These are phyloP conservation scores for Ceratocystis huliohia DNA, from an alignment of 2,329 filamentous ascomycete genomes.

Conservation along the genomic window DNA sequence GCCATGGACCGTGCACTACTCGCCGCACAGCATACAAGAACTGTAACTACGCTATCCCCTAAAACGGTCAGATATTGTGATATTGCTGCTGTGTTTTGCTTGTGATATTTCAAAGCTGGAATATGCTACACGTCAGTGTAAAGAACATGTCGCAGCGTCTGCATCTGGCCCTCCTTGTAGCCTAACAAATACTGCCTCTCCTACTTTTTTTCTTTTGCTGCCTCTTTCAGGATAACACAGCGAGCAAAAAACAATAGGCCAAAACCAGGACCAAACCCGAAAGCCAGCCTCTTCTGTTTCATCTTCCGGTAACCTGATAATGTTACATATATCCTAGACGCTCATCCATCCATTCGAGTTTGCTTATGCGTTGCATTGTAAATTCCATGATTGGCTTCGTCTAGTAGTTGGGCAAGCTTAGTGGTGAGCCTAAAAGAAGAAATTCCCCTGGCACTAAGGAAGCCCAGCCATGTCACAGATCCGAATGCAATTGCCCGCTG, in stretches of 20 bases:
- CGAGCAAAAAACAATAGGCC: neutral
- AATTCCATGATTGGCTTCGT: neutral
- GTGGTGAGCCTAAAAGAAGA: neutral
- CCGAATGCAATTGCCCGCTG: too few species aligned
- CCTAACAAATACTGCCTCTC: too few species aligned
- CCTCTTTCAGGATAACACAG: neutral
- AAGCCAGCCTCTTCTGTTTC: neutral
- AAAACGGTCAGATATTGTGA: neutral
- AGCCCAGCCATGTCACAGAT: neutral
- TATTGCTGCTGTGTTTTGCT: neutral
- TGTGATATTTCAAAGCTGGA: neutral
- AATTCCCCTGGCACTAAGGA: neutral
- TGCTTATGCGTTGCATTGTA: neutral
- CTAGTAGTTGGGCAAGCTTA: neutral
- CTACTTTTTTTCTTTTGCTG: neutral
- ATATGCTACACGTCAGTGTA: constrained; percentile 7
- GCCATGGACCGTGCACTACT: too few species aligned
- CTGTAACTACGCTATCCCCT: neutral
- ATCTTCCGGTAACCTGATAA: neutral
- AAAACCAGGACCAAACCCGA: neutral
- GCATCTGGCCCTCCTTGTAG: neutral
- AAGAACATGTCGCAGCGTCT: constrained; percentile 3
- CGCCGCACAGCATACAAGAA: too few species aligned
- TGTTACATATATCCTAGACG: neutral
- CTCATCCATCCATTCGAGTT: neutral